Evolutionary conservation across 176 grass and related monocot genomes (phyloP).

Genomic region (Cymbopogon citratus): DNA sequence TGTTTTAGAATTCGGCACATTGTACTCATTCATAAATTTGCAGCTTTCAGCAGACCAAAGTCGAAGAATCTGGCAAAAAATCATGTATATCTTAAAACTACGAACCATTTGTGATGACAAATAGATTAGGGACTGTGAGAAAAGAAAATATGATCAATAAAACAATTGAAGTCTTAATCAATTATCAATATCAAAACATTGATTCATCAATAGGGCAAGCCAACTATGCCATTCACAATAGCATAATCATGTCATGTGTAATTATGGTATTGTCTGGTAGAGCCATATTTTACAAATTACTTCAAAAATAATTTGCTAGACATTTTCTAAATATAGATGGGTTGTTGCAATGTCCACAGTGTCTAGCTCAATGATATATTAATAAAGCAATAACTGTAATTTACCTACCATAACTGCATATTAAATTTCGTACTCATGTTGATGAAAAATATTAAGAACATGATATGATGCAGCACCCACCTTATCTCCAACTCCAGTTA

Average conservation of each 20-base stretch:
- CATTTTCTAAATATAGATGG: too few relatives aligned
- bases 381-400: neutral
- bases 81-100: constrained; percentile 4
- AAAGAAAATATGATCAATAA: too few relatives aligned
- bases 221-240: neutral
- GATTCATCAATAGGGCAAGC: neutral
- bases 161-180: too few relatives aligned
- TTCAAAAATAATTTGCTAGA: too few relatives aligned
- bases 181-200: too few relatives aligned
- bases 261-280: neutral
- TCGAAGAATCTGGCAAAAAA: constrained; percentile 47
- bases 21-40: constrained; percentile 72
- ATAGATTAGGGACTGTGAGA: neutral
- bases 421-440: too few relatives aligned
- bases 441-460: constrained; percentile 18
- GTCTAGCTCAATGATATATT: neutral
- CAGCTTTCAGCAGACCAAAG: constrained; percentile 92
- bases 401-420: neutral
- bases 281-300: too few relatives aligned
- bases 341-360: too few relatives aligned
- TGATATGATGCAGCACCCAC: constrained; percentile 30
- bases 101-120: neutral
- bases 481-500: constrained; percentile 87
- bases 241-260: neutral
- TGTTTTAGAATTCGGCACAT: constrained; percentile 44